These are phyloP conservation scores for Oryza meridionalis DNA, from an alignment of 176 grass and related monocot genomes.

Conservation along the genomic window DNA sequence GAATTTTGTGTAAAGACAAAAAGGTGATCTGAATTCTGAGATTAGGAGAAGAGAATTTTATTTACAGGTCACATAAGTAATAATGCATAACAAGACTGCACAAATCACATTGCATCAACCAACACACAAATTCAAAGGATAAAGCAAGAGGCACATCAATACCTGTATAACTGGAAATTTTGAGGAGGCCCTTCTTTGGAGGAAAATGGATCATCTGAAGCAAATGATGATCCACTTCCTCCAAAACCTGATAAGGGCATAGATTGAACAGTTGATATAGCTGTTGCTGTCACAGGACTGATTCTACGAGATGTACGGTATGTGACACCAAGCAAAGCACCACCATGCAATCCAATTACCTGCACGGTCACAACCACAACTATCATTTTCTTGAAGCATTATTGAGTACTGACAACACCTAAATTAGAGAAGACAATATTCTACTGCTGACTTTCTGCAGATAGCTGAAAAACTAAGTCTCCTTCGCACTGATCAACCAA, in stretches of 20 bases:
- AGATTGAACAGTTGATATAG: conserved; percentile 90
- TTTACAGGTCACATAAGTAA: not conserved
- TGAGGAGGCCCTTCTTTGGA: conserved; percentile 76
- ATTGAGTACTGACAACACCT: not conserved
- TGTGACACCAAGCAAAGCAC: conserved; percentile 94
- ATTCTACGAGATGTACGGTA: conserved; percentile 95
- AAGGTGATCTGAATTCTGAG: not conserved
- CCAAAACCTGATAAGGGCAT: conserved; percentile 97
- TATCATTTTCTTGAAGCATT: conserved; percentile 16
- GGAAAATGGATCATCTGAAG: conserved; percentile 87
- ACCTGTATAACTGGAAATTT: conserved; percentile 99
- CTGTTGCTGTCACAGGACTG: conserved; percentile 79
- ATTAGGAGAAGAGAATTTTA: conserved; percentile 1
- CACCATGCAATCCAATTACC: conserved; percentile 97
- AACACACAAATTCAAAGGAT: conserved; percentile 26
- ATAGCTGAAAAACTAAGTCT: conserved; percentile 13
- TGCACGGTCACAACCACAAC: conserved; percentile 46
- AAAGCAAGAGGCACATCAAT: conserved; percentile 28
- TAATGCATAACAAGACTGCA: not conserved
- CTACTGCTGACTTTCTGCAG: not conserved
- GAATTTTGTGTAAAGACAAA: not conserved
- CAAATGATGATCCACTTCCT: conserved; percentile 70
- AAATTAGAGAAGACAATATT: not conserved
- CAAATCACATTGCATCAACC: not conserved
- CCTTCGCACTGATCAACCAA: conserved; percentile 22